Conservation (phyloP, 148 eudicot genomes). For the Nepenthes gracilis region DNA sequence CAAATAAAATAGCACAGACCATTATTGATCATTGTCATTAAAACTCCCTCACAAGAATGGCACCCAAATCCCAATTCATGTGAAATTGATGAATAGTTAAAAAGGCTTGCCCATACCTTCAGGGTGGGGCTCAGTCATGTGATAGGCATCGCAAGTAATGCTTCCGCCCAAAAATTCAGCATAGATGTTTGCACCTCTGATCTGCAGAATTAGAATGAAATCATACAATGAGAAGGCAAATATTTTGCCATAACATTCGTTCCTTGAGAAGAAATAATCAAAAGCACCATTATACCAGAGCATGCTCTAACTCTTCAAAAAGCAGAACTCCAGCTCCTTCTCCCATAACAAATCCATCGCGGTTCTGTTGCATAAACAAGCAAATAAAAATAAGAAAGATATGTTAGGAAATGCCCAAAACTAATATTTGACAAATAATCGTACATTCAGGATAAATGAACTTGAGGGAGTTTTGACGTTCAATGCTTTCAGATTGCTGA, state of each 20-base stretch:
- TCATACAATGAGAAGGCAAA: neutral
- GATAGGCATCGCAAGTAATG: conserved; percentile 94
- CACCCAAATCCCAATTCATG: neutral
- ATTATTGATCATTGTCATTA: no score
- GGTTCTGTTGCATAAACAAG: conserved; percentile 35
- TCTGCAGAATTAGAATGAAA: conserved; percentile 26
- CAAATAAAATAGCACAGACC: no score
- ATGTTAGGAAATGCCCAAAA: neutral
- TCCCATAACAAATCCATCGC: conserved; percentile 99
- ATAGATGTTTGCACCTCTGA: conserved; percentile 83
- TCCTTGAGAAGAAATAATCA: neutral
- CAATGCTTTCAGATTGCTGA: no score
- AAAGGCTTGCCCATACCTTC: conserved; percentile 36
- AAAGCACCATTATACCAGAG: conserved; percentile 38
- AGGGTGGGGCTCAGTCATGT: conserved; percentile 98
- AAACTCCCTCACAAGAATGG: neutral
- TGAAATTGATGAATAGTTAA: neutral
- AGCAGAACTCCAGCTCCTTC: conserved; percentile 97
- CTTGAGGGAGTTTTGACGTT: neutral
- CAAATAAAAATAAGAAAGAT: conserved; percentile 3
- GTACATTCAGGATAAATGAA: neutral
- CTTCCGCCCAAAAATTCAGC: conserved; percentile 98
- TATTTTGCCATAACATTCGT: neutral
- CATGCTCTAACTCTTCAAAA: conserved; percentile 92
- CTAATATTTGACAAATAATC: neutral